Evolutionary conservation across 2,329 filamentous ascomycete genomes (phyloP).

Genomic region (Hymenoscyphus linearis): DNA sequence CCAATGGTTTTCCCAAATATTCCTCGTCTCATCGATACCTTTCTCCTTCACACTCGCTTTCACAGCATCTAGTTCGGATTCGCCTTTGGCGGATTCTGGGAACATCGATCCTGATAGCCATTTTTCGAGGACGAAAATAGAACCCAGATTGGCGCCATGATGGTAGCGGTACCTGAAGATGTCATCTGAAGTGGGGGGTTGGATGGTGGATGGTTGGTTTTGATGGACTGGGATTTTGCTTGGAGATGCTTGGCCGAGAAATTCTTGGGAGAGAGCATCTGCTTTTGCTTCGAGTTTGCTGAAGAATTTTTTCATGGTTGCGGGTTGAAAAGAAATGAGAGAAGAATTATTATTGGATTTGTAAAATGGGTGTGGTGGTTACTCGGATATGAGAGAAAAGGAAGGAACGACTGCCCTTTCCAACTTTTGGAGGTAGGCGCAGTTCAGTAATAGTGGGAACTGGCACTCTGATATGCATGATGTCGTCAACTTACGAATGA

Average conservation of each 20-base stretch:
- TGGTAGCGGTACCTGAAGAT: slow-evolving; percentile 53
- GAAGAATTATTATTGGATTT: background rate
- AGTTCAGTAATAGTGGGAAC: background rate
- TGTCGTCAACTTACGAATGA: background rate
- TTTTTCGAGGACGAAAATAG: slow-evolving; percentile 54
- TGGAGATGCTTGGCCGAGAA: slow-evolving; percentile 3
- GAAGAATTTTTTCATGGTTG: slow-evolving; percentile 35
- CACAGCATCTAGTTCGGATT: slow-evolving; percentile 48
- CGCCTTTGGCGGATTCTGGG: slow-evolving; percentile 35
- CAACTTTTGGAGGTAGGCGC: background rate
- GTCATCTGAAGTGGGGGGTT: slow-evolving; percentile 32
- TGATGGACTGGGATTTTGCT: slow-evolving; percentile 11
- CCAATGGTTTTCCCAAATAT: slow-evolving; percentile 51
- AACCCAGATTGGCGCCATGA: slow-evolving; percentile 53
- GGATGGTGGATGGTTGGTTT: slow-evolving; percentile 30
- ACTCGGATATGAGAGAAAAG: background rate
- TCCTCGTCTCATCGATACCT: slow-evolving; percentile 43
- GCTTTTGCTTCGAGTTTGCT: slow-evolving; percentile 32
- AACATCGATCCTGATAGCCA: slow-evolving; percentile 51
- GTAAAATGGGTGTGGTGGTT: background rate
- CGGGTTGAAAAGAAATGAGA: background rate
- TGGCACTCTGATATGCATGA: background rate
- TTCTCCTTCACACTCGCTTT: slow-evolving; percentile 38
- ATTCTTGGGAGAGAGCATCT: slow-evolving; percentile 23
- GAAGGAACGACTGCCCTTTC: background rate